Conservation (phyloP, 768 basidiomycete species). For the Terana coerulea region DNA sequence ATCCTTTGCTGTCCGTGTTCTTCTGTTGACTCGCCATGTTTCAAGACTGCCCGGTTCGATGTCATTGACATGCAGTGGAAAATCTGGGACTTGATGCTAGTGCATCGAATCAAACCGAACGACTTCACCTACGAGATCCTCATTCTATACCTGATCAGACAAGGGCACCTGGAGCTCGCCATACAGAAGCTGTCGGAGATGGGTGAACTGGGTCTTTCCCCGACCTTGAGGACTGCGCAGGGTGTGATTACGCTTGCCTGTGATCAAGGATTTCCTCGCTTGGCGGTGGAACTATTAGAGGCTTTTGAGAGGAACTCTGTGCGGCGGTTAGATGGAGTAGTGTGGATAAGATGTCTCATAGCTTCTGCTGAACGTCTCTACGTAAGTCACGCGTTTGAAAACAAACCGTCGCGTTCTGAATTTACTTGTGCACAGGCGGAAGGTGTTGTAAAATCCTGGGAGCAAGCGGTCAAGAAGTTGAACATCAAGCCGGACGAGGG, state of each 20-base stretch:
- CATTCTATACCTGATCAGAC: conserved; percentile 41
- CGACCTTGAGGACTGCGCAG: conserved; percentile 46
- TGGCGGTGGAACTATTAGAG: conserved; percentile 69
- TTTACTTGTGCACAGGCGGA: conserved; percentile 46
- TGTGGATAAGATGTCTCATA: conserved; percentile 67
- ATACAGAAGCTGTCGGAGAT: conserved; percentile 60
- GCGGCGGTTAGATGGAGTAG: conserved; percentile 45
- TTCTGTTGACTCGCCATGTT: conserved; percentile 1
- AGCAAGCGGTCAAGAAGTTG: conserved; percentile 47
- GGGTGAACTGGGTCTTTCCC: conserved; percentile 45
- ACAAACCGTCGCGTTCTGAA: not conserved
- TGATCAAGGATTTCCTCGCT: conserved; percentile 47
- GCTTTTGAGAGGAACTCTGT: conserved; percentile 54
- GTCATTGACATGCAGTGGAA: conserved; percentile 29
- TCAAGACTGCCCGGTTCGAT: conserved; percentile 27
- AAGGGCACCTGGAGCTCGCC: conserved; percentile 61
- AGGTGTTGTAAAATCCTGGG: conserved; percentile 64
- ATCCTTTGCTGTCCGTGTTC: not conserved
- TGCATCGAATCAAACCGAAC: conserved; percentile 45
- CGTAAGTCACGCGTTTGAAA: conserved; percentile 44
- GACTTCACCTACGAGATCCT: conserved; percentile 49
- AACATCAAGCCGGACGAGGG: conserved; percentile 71
- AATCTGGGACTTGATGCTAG: conserved; percentile 53
- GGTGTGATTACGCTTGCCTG: conserved; percentile 53
- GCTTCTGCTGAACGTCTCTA: conserved; percentile 62